Conservation (phyloP, 2,329 filamentous ascomycete genomes). For the Penicillium sp. region DNA sequence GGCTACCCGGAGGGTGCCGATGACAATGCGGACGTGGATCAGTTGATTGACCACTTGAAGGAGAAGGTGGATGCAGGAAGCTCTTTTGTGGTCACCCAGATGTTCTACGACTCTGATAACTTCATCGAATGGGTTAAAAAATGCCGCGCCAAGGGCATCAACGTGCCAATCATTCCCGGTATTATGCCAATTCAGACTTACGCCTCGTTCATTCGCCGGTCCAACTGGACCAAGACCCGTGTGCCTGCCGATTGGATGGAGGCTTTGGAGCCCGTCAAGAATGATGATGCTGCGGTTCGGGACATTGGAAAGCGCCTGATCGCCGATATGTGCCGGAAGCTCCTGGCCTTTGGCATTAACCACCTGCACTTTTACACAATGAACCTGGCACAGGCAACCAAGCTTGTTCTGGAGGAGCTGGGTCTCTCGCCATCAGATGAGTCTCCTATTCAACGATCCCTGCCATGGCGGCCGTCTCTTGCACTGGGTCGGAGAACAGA, state of each 20-base stretch:
- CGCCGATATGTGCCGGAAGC: slow-evolving; percentile 82
- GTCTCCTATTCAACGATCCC: slow-evolving; percentile 78
- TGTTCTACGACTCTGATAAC: slow-evolving; percentile 98
- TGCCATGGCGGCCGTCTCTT: slow-evolving; percentile 95
- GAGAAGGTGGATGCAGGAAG: slow-evolving; percentile 95
- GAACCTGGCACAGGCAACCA: slow-evolving; percentile 93
- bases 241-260: slow-evolving; percentile 79
- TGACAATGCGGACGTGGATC: slow-evolving; percentile 82
- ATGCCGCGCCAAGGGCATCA: slow-evolving; percentile 81
- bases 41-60: slow-evolving; percentile 87
- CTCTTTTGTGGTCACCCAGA: slow-evolving; percentile 94
- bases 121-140: slow-evolving; percentile 89
- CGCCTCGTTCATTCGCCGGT: slow-evolving; percentile 83
- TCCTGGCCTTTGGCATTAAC: slow-evolving; percentile 76
- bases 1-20: slow-evolving; percentile 96
- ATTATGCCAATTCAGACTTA: slow-evolving; percentile 96
- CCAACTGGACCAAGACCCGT: slow-evolving; percentile 84
- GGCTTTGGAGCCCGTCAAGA: slow-evolving; percentile 87
- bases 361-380: slow-evolving; percentile 99
- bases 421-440: slow-evolving; percentile 74
- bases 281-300: slow-evolving; percentile 88
- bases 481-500: slow-evolving; percentile 84
- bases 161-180: slow-evolving; percentile 76
- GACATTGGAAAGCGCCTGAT: slow-evolving; percentile 85
- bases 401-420: slow-evolving; percentile 90